Conservation (phyloP, 495 filamentous ascomycete genomes). For the Corynascus novoguineensis region DNA sequence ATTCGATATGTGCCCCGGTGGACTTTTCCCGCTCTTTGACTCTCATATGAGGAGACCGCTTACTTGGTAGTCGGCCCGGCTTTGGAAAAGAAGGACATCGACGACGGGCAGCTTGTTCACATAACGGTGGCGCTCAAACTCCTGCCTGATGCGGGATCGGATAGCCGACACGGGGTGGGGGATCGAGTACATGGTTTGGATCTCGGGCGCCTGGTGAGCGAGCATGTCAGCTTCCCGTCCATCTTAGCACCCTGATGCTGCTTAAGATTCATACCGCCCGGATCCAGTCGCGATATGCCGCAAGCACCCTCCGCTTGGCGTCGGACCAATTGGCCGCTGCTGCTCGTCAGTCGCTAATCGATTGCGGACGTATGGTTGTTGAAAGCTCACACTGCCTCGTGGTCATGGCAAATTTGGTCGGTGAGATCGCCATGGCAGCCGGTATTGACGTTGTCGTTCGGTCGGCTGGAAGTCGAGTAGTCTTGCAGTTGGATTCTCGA, state of each 20-base stretch:
- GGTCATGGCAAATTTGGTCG: slow-evolving; percentile 83
- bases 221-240: not conserved
- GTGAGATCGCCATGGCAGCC: slow-evolving; percentile 62
- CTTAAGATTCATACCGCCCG: slow-evolving; percentile 59
- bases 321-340: slow-evolving; percentile 82
- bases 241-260: not conserved
- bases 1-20: not conserved
- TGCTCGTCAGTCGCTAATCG: slow-evolving; percentile 15
- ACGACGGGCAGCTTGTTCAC: slow-evolving; percentile 82
- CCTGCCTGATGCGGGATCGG: slow-evolving; percentile 90
- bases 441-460: slow-evolving; percentile 24
- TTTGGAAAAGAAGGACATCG: slow-evolving; percentile 82
- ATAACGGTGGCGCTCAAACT: slow-evolving; percentile 93
- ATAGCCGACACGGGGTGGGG: slow-evolving; percentile 81
- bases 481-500: slow-evolving; percentile 16
- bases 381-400: slow-evolving; percentile 75
- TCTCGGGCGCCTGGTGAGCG: slow-evolving; percentile 72
- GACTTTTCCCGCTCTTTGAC: not conserved
- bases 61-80: slow-evolving; percentile 84
- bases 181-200: slow-evolving; percentile 92
- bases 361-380: not conserved
- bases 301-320: slow-evolving; percentile 73
- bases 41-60: slow-evolving; percentile 1
- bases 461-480: slow-evolving; percentile 6
- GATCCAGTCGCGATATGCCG: slow-evolving; percentile 89